A percentile compares a stretch with the other conserved stretches of the same genome.
phyloP scores from a whole-genome alignment of 2,329 filamentous ascomycete species.

The Ceratocystis cubensis region DNA sequence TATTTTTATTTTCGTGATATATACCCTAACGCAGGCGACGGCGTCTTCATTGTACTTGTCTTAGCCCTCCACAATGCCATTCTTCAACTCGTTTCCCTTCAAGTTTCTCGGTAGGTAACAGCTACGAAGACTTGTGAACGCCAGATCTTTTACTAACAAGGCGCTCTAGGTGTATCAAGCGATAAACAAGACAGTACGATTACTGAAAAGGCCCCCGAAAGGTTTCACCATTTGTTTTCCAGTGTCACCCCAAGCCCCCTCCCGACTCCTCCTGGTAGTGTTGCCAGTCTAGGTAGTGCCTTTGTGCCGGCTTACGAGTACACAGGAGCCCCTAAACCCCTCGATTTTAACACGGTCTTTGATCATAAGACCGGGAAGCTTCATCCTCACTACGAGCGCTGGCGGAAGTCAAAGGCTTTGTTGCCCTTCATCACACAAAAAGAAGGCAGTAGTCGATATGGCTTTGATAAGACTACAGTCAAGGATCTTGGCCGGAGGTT shows the following conservation, averaged over 20 bases:
- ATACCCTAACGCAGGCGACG: neutral
- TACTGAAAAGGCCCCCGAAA: neutral
- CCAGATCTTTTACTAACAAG: neutral
- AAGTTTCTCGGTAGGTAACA: neutral
- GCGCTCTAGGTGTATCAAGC: neutral
- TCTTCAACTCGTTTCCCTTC: neutral
- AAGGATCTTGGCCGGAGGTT: slow-evolving; percentile 1
- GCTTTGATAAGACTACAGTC: neutral
- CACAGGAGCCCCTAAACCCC: slow-evolving; percentile 1
- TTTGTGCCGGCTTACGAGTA: slow-evolving; percentile 14
- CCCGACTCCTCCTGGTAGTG: neutral
- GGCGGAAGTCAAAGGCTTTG: neutral
- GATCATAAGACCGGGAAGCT: slow-evolving; percentile 14
- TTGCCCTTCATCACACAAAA: neutral
- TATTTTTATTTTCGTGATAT: neutral
- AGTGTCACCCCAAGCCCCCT: neutral
- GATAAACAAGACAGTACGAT: neutral
- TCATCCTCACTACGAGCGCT: slow-evolving; percentile 3
- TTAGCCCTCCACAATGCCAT: neutral
- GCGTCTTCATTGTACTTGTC: neutral
- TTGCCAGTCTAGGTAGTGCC: neutral
- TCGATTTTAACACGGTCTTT: slow-evolving; percentile 6
- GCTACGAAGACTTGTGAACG: too few relatives aligned
- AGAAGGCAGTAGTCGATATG: neutral
- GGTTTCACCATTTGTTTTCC: neutral